Conservation (phyloP, 2,329 filamentous ascomycete species). For the Didymella glomerata region DNA sequence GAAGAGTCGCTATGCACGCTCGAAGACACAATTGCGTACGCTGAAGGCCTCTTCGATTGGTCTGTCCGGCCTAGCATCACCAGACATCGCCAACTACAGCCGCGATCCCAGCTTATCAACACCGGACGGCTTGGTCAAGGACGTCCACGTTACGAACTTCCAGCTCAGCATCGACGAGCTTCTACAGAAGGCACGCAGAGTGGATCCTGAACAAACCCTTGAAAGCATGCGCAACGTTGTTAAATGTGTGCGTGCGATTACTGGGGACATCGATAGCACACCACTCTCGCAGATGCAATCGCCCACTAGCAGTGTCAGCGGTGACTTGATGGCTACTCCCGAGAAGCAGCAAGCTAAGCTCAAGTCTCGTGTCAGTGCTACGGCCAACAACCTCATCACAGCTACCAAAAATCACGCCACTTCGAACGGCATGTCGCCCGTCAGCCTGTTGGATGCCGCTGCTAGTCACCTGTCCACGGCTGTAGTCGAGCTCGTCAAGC, state of each 20-base stretch:
- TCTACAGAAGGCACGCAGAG: conserved; percentile 75
- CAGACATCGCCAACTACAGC: conserved; percentile 71
- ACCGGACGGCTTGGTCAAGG: conserved; percentile 81
- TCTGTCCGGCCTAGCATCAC: conserved; percentile 65
- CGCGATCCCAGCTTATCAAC: conserved; percentile 73
- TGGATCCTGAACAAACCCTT: conserved; percentile 77
- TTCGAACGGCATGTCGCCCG: conserved; percentile 83
- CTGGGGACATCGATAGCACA: conserved; percentile 74
- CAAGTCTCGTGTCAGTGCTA: conserved; percentile 85
- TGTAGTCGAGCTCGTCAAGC: conserved; percentile 83
- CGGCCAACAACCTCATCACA: conserved; percentile 94
- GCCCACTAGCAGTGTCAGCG: conserved; percentile 48
- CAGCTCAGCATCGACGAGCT: conserved; percentile 94
- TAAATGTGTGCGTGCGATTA: conserved; percentile 81
- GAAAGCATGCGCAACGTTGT: conserved; percentile 89
- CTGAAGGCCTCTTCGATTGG: conserved; percentile 83
- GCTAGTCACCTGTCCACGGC: conserved; percentile 88
- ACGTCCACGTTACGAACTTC: conserved; percentile 93
- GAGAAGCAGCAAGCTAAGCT: conserved; percentile 70
- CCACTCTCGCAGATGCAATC: conserved; percentile 53
- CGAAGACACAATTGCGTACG: conserved; percentile 85
- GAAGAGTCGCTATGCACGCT: conserved; percentile 86
- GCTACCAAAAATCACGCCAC: conserved; percentile 90
- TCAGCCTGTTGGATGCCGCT: conserved; percentile 92
- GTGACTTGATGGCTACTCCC: conserved; percentile 40